These are phyloP conservation scores for Pisolithus albus DNA, from an alignment of 768 basidiomycete species.

Conservation along the genomic window DNA sequence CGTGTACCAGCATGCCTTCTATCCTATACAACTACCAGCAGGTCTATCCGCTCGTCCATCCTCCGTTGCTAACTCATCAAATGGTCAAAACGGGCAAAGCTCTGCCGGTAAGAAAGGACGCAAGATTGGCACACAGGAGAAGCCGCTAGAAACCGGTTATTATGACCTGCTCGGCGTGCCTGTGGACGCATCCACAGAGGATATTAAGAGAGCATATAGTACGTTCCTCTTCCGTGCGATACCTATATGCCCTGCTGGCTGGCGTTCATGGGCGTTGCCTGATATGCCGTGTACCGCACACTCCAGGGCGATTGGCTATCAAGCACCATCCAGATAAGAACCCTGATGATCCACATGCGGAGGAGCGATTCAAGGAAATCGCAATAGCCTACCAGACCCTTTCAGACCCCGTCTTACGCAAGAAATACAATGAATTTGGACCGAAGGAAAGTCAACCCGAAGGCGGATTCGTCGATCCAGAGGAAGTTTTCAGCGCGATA, in stretches of 20 bases:
- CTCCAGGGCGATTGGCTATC: constrained; percentile 71
- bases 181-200: constrained; percentile 69
- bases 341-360: constrained; percentile 76
- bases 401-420: constrained; percentile 66
- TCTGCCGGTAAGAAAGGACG: constrained; percentile 41
- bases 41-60: constrained; percentile 11
- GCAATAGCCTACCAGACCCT: constrained; percentile 86
- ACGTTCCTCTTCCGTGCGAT: constrained; percentile 7
- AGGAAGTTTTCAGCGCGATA: constrained; percentile 73
- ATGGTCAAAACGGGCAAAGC: constrained; percentile 16
- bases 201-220: constrained; percentile 91
- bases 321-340: constrained; percentile 94
- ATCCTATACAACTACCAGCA: constrained; percentile 50
- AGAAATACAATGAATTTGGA: constrained; percentile 90
- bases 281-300: not conserved
- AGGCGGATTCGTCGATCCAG: constrained; percentile 84
- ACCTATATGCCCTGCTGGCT: no score
- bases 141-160: constrained; percentile 84
- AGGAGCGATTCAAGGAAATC: constrained; percentile 86
- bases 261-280: no score
- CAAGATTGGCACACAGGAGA: constrained; percentile 85
- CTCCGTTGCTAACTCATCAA: constrained; percentile 11
- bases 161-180: constrained; percentile 80
- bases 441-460: constrained; percentile 75
- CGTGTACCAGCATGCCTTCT: constrained; percentile 58